These are phyloP conservation scores for Saksenaea oblongispora DNA, from an alignment of 371 early-diverging fungal genomes.

Conservation along the genomic window DNA sequence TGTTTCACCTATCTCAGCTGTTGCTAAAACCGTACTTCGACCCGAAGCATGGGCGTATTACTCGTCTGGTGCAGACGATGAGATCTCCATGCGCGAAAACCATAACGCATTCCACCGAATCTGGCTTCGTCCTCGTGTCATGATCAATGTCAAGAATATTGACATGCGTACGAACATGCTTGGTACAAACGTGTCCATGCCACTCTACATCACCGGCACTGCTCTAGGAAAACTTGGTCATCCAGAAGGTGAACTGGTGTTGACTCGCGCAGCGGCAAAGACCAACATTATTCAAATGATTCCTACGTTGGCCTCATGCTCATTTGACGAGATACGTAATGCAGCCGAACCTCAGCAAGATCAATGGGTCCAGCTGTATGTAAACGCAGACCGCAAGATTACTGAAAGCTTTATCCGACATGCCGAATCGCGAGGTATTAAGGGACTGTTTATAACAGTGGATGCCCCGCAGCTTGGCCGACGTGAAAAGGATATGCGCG, in stretches of 20 bases:
- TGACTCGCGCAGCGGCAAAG: slow-evolving; percentile 60
- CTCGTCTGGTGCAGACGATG: slow-evolving; percentile 79
- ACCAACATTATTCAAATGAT: slow-evolving; percentile 61
- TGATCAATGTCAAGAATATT: slow-evolving; percentile 71
- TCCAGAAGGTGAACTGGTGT: slow-evolving; percentile 71
- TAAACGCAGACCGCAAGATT: slow-evolving; percentile 77
- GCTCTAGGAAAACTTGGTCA: slow-evolving; percentile 76
- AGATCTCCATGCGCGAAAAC: slow-evolving; percentile 82
- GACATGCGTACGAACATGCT: slow-evolving; percentile 62
- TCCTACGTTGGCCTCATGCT: slow-evolving; percentile 76
- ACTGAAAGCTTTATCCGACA: slow-evolving; percentile 69
- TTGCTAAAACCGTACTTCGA: slow-evolving; percentile 55
- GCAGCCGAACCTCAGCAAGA: slow-evolving; percentile 40
- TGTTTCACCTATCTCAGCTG: slow-evolving; percentile 25
- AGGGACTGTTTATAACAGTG: slow-evolving; percentile 85
- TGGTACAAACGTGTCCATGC: slow-evolving; percentile 56
- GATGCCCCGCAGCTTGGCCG: slow-evolving; percentile 85
- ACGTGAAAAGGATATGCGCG: slow-evolving; percentile 87
- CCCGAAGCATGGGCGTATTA: slow-evolving; percentile 86
- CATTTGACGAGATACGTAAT: slow-evolving; percentile 58
- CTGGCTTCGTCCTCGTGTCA: slow-evolving; percentile 73
- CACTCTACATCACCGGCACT: slow-evolving; percentile 57
- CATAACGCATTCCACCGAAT: slow-evolving; percentile 71
- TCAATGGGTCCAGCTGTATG: slow-evolving; percentile 90
- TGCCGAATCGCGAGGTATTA: slow-evolving; percentile 82